These are phyloP conservation scores for Chrysoporthe deuterocubensis DNA, from an alignment of 2,329 filamentous ascomycete genomes.

Conservation along the genomic window DNA sequence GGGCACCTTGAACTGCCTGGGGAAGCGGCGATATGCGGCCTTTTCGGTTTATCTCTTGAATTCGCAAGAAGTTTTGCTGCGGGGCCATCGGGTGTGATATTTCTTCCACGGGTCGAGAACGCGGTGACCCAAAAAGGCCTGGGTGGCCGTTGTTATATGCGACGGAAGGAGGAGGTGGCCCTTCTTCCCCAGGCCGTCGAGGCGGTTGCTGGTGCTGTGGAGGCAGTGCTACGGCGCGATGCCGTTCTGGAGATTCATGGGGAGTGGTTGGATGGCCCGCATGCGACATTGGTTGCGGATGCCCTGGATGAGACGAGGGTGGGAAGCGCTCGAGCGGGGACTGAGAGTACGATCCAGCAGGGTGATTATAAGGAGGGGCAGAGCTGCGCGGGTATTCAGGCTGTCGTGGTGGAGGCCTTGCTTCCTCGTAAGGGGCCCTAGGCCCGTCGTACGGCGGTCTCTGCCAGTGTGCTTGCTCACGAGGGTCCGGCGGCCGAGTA, in stretches of 20 bases:
- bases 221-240: slow-evolving; percentile 46
- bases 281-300: slow-evolving; percentile 41
- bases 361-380: slow-evolving; percentile 44
- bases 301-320: slow-evolving; percentile 37
- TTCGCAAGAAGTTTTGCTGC: slow-evolving; percentile 71
- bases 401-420: slow-evolving; percentile 46
- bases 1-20: slow-evolving; percentile 91
- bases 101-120: slow-evolving; percentile 51
- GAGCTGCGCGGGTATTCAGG: slow-evolving; percentile 53
- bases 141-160: slow-evolving; percentile 51
- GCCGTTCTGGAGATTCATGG: slow-evolving; percentile 58
- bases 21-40: slow-evolving; percentile 87
- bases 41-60: slow-evolving; percentile 80
- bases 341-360: slow-evolving; percentile 42
- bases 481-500: slow-evolving; percentile 46
- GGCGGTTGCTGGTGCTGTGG: slow-evolving; percentile 39
- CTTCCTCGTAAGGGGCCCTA: slow-evolving; percentile 46
- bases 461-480: slow-evolving; percentile 45
- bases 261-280: slow-evolving; percentile 38
- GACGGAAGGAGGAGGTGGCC: slow-evolving; percentile 53
- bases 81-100: slow-evolving; percentile 61
- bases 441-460: slow-evolving; percentile 48
- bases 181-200: slow-evolving; percentile 51
- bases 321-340: slow-evolving; percentile 46
- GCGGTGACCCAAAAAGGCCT: slow-evolving; percentile 48